Conservation (phyloP, 2,329 filamentous ascomycete genomes). For the Colletotrichum scovillei region DNA sequence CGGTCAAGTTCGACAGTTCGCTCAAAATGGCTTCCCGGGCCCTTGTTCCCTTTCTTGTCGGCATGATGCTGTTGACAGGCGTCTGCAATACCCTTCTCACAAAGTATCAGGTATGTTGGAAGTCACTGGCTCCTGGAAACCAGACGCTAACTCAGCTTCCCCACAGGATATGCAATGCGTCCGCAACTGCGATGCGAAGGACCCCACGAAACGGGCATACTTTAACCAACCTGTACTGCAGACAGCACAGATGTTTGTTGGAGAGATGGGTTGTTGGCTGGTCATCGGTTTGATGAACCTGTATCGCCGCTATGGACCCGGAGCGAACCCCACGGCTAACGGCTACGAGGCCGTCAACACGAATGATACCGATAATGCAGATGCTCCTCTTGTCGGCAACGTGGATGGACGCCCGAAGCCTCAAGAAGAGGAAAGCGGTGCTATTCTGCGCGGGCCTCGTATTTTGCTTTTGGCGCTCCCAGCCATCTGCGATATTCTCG, state of each 20-base stretch:
- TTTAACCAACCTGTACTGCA: constrained; percentile 98
- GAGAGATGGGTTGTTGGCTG: constrained; percentile 96
- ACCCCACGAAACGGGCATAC: constrained; percentile 73
- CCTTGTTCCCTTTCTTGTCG: constrained; percentile 85
- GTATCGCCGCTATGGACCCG: constrained; percentile 67
- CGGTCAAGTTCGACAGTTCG: neutral
- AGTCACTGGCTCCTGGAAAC: neutral
- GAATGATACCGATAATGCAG: constrained; percentile 55
- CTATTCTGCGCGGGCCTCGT: constrained; percentile 76
- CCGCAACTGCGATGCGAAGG: constrained; percentile 80
- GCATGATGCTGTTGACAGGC: constrained; percentile 96
- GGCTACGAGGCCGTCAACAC: constrained; percentile 76
- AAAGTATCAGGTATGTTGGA: constrained; percentile 84
- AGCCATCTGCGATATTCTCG: constrained; percentile 92
- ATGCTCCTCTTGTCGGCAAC: constrained; percentile 55
- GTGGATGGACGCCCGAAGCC: constrained; percentile 61
- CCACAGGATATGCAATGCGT: constrained; percentile 94
- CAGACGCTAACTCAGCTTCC: constrained; percentile 1
- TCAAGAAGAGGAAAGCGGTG: constrained; percentile 56
- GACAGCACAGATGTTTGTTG: constrained; percentile 97
- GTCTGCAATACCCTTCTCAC: constrained; percentile 97
- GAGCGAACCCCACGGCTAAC: constrained; percentile 53
- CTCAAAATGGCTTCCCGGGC: constrained; percentile 76
- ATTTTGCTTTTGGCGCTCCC: constrained; percentile 84
- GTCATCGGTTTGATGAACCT: constrained; percentile 79